Evolutionary conservation across 495 filamentous ascomycete species (phyloP), one percentile per base, ranked within the genome.

Genomic region (Penicillium egyptiacum): DNA sequence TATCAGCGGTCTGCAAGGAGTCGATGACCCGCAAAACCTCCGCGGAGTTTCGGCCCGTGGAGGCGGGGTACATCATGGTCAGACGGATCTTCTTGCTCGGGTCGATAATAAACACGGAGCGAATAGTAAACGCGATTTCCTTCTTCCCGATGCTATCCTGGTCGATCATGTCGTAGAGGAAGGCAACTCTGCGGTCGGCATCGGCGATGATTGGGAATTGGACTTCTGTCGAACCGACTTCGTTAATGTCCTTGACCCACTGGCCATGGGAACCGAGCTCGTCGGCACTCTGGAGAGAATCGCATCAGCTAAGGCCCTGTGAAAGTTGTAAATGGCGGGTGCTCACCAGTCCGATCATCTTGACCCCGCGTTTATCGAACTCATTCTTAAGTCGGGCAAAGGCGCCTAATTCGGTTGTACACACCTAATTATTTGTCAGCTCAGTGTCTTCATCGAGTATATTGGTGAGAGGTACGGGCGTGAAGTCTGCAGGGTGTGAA

Each of bases 91-190:
- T 92, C 86, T 98, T 97, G 83, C 88, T 96, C 54, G 94, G 95
- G 81, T 98, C 94, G 74, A 98, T 95, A 80, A 98, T 81, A 83
- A 98, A 98, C 75, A 98, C 95, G 61, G 91, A 96, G 70, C 94
- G 92, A 81, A 98, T 97, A 71, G 94, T 98, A 79, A 98, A 96
- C 55, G 94, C 92, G 66, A 96, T 91, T 56, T 91, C 94, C 86
- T 98, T 98, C 68, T 84, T 78, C 73, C 95, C 91, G 52, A 96
- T 92, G 79, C 97, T 98, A 67, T 86, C 88, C 56, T 91, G 86
- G 64, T 90, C 85, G 61, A 98, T 81, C 94, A 98, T 98, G 80
- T 98, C 94, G 72, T 96, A 98, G 57, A 83, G 75, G 71, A 86
- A 90, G 64, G 94, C 91, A 44, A 98, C 83, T 81, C 96, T 89